Percentiles rank a stretch among this genome's conserved stretches.
Conservation (phyloP, 2,329 filamentous ascomycete genomes). For the Gnomoniopsis sp. region DNA sequence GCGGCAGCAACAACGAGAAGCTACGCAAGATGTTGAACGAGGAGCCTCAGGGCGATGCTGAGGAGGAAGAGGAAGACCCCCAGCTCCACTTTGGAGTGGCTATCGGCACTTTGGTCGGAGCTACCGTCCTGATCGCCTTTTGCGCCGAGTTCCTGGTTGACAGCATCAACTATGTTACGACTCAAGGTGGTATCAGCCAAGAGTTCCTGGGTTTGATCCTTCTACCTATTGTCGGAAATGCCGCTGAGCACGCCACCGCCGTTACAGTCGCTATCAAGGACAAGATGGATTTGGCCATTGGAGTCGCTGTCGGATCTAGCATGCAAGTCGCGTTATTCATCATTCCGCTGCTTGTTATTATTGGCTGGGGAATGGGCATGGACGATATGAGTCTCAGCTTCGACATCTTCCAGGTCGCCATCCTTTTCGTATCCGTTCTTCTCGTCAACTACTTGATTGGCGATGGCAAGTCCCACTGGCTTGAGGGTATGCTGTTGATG, state of each 20-base stretch:
- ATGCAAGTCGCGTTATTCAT: slow-evolving; percentile 81
- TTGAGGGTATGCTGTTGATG: slow-evolving; percentile 73
- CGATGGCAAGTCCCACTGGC: slow-evolving; percentile 79
- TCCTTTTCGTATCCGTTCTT: slow-evolving; percentile 78
- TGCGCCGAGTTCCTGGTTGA: slow-evolving; percentile 78
- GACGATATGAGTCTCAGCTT: slow-evolving; percentile 80
- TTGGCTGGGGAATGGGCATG: slow-evolving; percentile 71
- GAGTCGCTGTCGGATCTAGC: slow-evolving; percentile 74
- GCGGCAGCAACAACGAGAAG: slow-evolving; percentile 34
- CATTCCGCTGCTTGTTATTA: slow-evolving; percentile 71
- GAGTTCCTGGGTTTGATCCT: slow-evolving; percentile 80
- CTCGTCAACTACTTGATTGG: slow-evolving; percentile 83
- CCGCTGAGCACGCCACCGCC: slow-evolving; percentile 77
- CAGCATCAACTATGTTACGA: slow-evolving; percentile 66
- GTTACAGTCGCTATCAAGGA: slow-evolving; percentile 79
- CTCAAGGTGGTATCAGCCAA: slow-evolving; percentile 57
- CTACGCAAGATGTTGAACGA: slow-evolving; percentile 43
- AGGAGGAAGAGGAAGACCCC: slow-evolving; percentile 72
- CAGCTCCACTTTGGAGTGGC: slow-evolving; percentile 72
- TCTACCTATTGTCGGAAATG: slow-evolving; percentile 79
- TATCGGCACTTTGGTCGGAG: slow-evolving; percentile 64
- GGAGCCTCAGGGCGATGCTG: slow-evolving; percentile 47
- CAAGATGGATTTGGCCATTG: slow-evolving; percentile 81
- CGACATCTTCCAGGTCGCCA: slow-evolving; percentile 84
- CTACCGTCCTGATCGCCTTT: slow-evolving; percentile 76